phyloP scores from a whole-genome alignment of 495 filamentous ascomycete species.

The Penicillium taxi region DNA sequence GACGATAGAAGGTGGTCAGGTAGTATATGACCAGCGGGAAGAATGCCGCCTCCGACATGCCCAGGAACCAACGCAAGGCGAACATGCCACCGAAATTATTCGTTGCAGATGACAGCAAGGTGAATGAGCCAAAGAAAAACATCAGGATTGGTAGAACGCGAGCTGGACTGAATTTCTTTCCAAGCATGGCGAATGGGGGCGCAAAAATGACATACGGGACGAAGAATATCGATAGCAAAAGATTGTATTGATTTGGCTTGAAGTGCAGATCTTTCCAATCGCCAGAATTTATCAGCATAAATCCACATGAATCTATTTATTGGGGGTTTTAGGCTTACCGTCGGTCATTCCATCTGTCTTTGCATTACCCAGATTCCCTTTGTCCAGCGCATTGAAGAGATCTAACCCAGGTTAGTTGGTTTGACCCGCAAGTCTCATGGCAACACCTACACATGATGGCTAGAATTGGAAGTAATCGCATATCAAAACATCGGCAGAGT shows the following conservation, averaged over 20 bases:
- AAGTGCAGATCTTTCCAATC: conserved; percentile 43
- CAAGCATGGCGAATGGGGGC: conserved; percentile 54
- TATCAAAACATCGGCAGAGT: conserved; percentile 55
- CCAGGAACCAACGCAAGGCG: conserved; percentile 44
- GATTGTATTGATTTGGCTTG: conserved; percentile 57
- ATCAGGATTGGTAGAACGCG: conserved; percentile 56
- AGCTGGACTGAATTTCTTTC: conserved; percentile 56
- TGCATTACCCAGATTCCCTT: conserved; percentile 60
- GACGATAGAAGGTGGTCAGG: conserved; percentile 57
- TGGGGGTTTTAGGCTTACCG: conserved; percentile 20
- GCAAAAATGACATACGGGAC: conserved; percentile 62
- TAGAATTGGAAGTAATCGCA: conserved; percentile 54
- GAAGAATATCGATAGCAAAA: conserved; percentile 62
- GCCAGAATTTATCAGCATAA: too few relatives aligned
- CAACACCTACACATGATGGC: conserved; percentile 50
- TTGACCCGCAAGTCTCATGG: background rate
- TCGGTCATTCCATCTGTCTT: conserved; percentile 51
- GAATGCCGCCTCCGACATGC: conserved; percentile 63
- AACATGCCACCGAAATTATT: conserved; percentile 57
- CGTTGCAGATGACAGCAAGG: conserved; percentile 44
- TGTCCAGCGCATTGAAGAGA: conserved; percentile 55
- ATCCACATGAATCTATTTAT: too few relatives aligned
- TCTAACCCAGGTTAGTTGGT: conserved; percentile 17
- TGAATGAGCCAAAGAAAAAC: conserved; percentile 54
- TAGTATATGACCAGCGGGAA: conserved; percentile 58